Conservation (phyloP, 176 grass and related monocot genomes). For the Aechmea fasciata region DNA sequence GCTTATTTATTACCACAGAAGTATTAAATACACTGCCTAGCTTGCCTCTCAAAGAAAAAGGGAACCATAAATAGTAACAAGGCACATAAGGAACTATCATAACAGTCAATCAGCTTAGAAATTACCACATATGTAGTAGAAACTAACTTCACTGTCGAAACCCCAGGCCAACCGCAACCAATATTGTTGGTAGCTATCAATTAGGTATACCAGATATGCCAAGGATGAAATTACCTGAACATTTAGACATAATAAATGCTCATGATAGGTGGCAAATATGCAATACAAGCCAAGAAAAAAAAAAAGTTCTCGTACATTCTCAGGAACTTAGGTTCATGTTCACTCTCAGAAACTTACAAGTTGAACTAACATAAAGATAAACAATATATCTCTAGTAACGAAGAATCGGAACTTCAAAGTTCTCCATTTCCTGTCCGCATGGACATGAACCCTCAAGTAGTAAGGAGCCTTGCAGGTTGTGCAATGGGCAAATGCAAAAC, state of each 20-base stretch:
- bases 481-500: conserved; percentile 99
- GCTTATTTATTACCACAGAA: background rate
- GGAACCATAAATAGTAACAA: background rate
- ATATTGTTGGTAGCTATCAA: conserved; percentile 85
- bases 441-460: conserved; percentile 90
- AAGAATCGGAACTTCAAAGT: conserved; percentile 96
- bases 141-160: conserved; percentile 94
- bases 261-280: conserved; percentile 16
- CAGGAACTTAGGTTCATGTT: no score
- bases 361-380: conserved; percentile 89
- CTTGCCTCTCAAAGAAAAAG: no score
- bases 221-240: conserved; percentile 78
- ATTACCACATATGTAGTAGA: conserved; percentile 99
- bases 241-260: background rate
- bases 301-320: background rate
- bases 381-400: conserved; percentile 94
- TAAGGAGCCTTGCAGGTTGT: conserved; percentile 99
- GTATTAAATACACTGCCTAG: no score
- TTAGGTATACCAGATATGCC: conserved; percentile 80
- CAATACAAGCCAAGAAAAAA: conserved; percentile 17
- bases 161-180: conserved; percentile 80
- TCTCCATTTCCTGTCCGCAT: conserved; percentile 98
- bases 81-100: conserved; percentile 1
- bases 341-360: conserved; percentile 44
- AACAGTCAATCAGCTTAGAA: conserved; percentile 14